Conservation (phyloP, 2,329 filamentous ascomycete genomes). For the Parastagonospora nodorum region DNA sequence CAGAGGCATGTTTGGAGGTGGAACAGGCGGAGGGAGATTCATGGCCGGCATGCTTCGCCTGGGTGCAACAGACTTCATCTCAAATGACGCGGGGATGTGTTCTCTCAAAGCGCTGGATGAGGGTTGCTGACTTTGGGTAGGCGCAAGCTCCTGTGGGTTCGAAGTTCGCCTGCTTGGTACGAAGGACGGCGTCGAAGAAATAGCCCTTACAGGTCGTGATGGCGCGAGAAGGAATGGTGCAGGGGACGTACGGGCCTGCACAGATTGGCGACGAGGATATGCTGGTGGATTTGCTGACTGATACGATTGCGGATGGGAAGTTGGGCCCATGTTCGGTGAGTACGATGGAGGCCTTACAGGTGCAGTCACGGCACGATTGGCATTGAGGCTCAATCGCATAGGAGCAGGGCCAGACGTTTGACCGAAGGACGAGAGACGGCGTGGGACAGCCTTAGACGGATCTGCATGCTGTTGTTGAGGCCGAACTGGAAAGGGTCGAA, state of each 20-base stretch:
- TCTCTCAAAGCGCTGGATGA: slow-evolving; percentile 34
- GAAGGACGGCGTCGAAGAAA: slow-evolving; percentile 39
- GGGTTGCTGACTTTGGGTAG: slow-evolving; percentile 15
- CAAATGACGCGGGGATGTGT: slow-evolving; percentile 16
- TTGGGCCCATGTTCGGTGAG: slow-evolving; percentile 14
- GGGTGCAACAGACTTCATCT: slow-evolving; percentile 25
- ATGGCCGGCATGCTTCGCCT: slow-evolving; percentile 46
- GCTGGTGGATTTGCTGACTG: slow-evolving; percentile 9
- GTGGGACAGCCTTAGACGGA: slow-evolving; percentile 28
- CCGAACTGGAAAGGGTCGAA: slow-evolving; percentile 43
- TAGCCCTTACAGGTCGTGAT: slow-evolving; percentile 35
- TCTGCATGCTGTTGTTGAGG: slow-evolving; percentile 38
- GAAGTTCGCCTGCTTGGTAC: slow-evolving; percentile 32
- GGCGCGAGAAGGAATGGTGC: slow-evolving; percentile 52
- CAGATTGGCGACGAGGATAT: slow-evolving; percentile 46
- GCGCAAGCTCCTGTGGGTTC: slow-evolving; percentile 10
- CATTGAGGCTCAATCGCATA: slow-evolving; percentile 28
- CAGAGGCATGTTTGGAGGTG: slow-evolving; percentile 53
- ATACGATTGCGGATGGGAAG: slow-evolving; percentile 13
- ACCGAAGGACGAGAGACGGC: slow-evolving; percentile 37
- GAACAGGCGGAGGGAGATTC: slow-evolving; percentile 52
- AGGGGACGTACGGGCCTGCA: slow-evolving; percentile 50
- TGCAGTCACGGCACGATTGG: slow-evolving; percentile 40
- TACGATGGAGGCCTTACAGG: slow-evolving; percentile 24
- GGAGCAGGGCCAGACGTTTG: slow-evolving; percentile 26